Percentiles rank a stretch among this genome's conserved stretches.
phyloP scores from a whole-genome alignment of 352 stramenopile species.

The Thalassiosira mediterranea region DNA sequence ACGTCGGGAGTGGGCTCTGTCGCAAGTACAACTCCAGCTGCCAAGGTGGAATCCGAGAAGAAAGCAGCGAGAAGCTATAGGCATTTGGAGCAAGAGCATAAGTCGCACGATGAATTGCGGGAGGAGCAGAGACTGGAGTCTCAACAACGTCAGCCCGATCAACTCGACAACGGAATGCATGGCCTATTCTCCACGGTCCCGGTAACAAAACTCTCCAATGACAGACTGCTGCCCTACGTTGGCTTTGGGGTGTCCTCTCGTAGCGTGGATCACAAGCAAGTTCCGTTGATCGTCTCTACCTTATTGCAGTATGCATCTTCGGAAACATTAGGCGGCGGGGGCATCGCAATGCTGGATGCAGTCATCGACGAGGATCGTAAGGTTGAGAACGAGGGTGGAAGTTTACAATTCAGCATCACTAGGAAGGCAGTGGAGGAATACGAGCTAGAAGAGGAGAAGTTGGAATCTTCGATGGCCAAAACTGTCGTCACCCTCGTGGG shows the following conservation, averaged over 20 bases:
- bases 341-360: constrained; percentile 53
- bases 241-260: constrained; percentile 43
- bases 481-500: constrained; percentile 47
- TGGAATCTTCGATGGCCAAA: constrained; percentile 29
- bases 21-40: no score
- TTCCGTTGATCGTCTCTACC: constrained; percentile 47
- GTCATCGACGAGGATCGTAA: constrained; percentile 36
- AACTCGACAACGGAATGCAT: constrained; percentile 3
- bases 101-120: neutral
- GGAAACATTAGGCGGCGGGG: constrained; percentile 48
- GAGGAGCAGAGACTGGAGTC: neutral
- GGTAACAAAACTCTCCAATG: constrained; percentile 40
- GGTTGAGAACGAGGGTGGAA: constrained; percentile 9
- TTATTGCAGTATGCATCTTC: constrained; percentile 51
- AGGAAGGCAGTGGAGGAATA: constrained; percentile 1
- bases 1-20: constrained; percentile 43
- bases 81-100: constrained; percentile 18
- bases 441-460: constrained; percentile 17
- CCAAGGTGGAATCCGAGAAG: constrained; percentile 8
- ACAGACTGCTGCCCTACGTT: constrained; percentile 32
- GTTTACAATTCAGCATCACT: constrained; percentile 18
- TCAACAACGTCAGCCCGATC: neutral
- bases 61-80: constrained; percentile 21
- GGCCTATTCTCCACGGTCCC: constrained; percentile 24
- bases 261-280: constrained; percentile 51